A percentile compares a stretch with the other conserved stretches of the same genome.
These are phyloP conservation scores for Alternaria metachromatica DNA, from an alignment of 2,329 filamentous ascomycete species.

Conservation along the genomic window DNA sequence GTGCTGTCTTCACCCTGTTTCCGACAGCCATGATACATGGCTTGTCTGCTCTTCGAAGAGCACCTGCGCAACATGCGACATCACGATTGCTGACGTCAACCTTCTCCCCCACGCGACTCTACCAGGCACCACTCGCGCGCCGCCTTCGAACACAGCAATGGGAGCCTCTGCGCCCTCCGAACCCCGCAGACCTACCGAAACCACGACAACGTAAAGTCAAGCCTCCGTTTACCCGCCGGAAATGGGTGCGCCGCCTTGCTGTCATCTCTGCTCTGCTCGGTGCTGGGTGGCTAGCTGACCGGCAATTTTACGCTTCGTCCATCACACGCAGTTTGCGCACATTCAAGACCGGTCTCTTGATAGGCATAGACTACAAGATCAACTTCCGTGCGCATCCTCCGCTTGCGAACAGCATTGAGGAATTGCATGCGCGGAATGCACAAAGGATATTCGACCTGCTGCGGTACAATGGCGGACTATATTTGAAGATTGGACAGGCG, in stretches of 20 bases:
- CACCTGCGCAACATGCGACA: conserved; percentile 27
- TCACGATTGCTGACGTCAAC: conserved; percentile 28
- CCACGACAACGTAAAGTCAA: conserved; percentile 63
- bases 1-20: conserved; percentile 1
- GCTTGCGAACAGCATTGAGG: conserved; percentile 73
- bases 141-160: conserved; percentile 48
- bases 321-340: conserved; percentile 80
- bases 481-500: conserved; percentile 97
- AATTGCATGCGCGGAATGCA: conserved; percentile 83
- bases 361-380: conserved; percentile 93
- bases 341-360: conserved; percentile 77
- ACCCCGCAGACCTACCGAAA: conserved; percentile 75
- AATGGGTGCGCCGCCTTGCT: conserved; percentile 78
- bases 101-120: conserved; percentile 16
- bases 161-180: conserved; percentile 66
- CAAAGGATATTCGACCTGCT: conserved; percentile 82
- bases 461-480: conserved; percentile 86
- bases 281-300: conserved; percentile 72
- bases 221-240: conserved; percentile 71
- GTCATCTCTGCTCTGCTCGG: conserved; percentile 67
- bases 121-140: conserved; percentile 28
- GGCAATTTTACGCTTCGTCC: conserved; percentile 77
- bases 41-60: conserved; percentile 43
- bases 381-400: conserved; percentile 87
- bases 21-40: conserved; percentile 49